phyloP scores from a whole-genome alignment of 352 stramenopile species.

The Phytophthora rubi region DNA sequence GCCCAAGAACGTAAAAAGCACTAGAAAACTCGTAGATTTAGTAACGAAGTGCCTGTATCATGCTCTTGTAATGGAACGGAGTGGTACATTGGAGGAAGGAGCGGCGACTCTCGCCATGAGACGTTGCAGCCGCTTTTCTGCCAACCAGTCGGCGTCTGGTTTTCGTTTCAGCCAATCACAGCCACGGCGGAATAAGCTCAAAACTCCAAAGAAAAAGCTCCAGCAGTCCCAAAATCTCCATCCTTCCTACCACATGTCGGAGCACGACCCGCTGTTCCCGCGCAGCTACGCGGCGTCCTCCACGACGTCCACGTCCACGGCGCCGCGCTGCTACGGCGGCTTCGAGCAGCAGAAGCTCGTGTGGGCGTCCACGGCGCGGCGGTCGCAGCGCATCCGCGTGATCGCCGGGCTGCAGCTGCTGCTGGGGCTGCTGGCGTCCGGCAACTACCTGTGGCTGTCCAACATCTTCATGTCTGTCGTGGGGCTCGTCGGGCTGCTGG shows the following conservation, averaged over 20 bases:
- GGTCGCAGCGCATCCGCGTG: constrained; percentile 71
- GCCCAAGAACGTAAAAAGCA: too few species aligned
- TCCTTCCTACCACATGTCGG: constrained; percentile 16
- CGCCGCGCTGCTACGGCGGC: constrained; percentile 62
- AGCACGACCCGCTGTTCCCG: constrained; percentile 44
- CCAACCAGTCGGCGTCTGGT: neutral
- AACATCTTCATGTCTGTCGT: constrained; percentile 81
- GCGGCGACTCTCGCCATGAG: neutral
- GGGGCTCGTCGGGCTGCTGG: constrained; percentile 66
- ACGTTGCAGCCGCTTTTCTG: neutral
- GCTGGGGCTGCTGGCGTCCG: constrained; percentile 59
- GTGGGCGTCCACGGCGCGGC: constrained; percentile 66
- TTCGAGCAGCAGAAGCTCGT: constrained; percentile 84
- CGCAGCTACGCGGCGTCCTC: constrained; percentile 43
- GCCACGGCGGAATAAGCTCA: neutral
- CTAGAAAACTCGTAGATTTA: too few species aligned
- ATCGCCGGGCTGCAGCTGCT: constrained; percentile 69
- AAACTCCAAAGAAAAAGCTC: neutral
- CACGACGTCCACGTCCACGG: constrained; percentile 43
- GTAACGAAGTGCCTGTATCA: too few species aligned
- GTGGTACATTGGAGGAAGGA: neutral
- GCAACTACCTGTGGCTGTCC: constrained; percentile 79
- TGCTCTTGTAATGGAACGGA: too few species aligned
- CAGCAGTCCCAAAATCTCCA: neutral
- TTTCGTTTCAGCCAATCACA: neutral